phyloP scores from a whole-genome alignment of 2,329 filamentous ascomycete species.

The Grosmannia huntii region DNA sequence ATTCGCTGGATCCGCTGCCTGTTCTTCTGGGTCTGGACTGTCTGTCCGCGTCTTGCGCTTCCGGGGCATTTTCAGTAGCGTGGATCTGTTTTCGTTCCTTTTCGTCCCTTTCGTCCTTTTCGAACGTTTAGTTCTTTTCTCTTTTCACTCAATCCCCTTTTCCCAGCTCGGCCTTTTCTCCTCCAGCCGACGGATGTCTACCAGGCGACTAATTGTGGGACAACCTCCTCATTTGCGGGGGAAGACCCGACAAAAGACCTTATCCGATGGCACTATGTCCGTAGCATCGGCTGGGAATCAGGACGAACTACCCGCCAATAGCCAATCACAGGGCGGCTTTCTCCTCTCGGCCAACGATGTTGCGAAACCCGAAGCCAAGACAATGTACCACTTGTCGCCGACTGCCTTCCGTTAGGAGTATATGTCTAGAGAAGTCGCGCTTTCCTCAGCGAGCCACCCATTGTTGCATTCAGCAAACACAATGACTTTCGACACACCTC shows the following conservation, averaged over 20 bases:
- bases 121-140: too few relatives aligned
- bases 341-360: neutral
- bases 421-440: neutral
- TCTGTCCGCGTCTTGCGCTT: neutral
- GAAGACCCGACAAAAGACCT: neutral
- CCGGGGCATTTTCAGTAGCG: neutral
- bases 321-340: neutral
- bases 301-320: neutral
- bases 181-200: neutral
- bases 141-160: neutral
- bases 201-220: neutral
- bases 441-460: neutral
- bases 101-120: neutral
- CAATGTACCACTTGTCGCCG: neutral
- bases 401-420: neutral
- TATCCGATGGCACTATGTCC: neutral
- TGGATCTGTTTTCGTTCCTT: too few relatives aligned
- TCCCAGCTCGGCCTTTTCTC: neutral
- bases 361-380: neutral
- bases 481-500: constrained; percentile 7
- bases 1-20: neutral
- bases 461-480: neutral
- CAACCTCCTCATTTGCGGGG: neutral
- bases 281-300: neutral
- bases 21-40: neutral